Evolutionary conservation across 345 rosid species (phyloP), one percentile per base, ranked within the genome.

Genomic region (Diplotaxis tenuifolia): DNA sequence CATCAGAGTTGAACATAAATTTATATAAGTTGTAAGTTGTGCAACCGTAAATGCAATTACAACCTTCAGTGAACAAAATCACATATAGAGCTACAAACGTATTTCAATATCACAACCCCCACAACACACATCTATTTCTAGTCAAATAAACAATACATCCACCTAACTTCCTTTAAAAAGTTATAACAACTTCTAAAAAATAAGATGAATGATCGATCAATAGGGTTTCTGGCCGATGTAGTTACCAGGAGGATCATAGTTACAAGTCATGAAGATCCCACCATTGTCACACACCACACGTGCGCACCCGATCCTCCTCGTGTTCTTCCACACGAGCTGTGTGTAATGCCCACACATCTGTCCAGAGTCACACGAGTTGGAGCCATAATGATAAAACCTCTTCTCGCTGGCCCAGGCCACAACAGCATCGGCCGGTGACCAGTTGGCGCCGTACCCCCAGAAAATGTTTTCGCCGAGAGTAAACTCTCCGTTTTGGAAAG

Each of bases 201-300:
- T 18, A 50, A 60, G 62, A 75, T 60, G 32, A 67, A 60, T 32
- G 53, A 45, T 10, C 7, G 12, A 60, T 84, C 63, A 88, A 38
- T 88, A 91, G 4, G 96, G 97, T 71, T 77, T 83, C 67, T 89
- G 83, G 34, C 98, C 98, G n/a, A 82, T 56, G 69, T 88, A 91
- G 50, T 88, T 94, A 7, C 98, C 98, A 0, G 83, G 85, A 29
- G 97, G 98, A 66, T 91, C 89, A 63, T 91, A 94, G 56, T 94
- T 94, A 73, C 98, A 91, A 6, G 96, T 91, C 85, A 91, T 94
- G 71, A 94, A 91, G 70, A 88, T 95, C 61, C 87, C 95, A 47
- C 97, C 96, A 31, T 66, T 75, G 22, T 86, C 83, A 61, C 98
- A 94, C 36, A 87, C 86, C 50, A 80, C 88, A 15, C 91, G 87